Percentiles rank a stretch among this genome's conserved stretches.
phyloP scores from a whole-genome alignment of 768 basidiomycete species.

The Strobilomyces confusus region DNA sequence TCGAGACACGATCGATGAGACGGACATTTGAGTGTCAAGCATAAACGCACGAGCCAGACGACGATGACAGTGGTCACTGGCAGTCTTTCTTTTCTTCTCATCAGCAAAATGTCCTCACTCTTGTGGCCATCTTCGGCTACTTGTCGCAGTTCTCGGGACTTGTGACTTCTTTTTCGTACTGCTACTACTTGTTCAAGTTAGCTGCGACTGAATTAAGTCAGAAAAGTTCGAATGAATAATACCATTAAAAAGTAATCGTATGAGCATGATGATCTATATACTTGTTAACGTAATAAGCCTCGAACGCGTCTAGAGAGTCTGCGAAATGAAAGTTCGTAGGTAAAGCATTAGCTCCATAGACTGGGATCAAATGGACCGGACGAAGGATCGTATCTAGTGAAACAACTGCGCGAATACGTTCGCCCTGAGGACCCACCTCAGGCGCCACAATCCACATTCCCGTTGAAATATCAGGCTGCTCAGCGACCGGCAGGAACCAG shows the following conservation, averaged over 20 bases:
- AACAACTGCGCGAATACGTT: not conserved
- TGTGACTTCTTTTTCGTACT: too few relatives aligned
- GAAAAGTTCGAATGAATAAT: too few relatives aligned
- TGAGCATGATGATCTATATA: not conserved
- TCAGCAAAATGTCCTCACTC: too few relatives aligned
- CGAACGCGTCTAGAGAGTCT: not conserved
- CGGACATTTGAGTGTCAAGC: too few relatives aligned
- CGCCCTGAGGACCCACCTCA: not conserved
- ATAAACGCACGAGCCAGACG: too few relatives aligned
- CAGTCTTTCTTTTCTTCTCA: too few relatives aligned
- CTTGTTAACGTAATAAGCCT: not conserved
- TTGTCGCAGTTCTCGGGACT: too few relatives aligned
- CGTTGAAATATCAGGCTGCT: not conserved
- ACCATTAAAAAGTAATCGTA: not conserved
- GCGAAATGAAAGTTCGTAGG: not conserved
- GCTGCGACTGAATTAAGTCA: too few relatives aligned
- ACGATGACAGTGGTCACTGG: too few relatives aligned
- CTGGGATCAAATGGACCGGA: not conserved
- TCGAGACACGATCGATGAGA: too few relatives aligned
- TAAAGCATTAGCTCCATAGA: not conserved
- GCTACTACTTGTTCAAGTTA: too few relatives aligned
- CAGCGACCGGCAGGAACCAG: not conserved
- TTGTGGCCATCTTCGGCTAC: too few relatives aligned
- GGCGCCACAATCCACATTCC: not conserved
- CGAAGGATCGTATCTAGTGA: not conserved